A percentile compares a stretch with the other conserved stretches of the same genome.
Conservation (phyloP, 2,329 filamentous ascomycete genomes). For the Teratosphaeria epicoccoides region DNA sequence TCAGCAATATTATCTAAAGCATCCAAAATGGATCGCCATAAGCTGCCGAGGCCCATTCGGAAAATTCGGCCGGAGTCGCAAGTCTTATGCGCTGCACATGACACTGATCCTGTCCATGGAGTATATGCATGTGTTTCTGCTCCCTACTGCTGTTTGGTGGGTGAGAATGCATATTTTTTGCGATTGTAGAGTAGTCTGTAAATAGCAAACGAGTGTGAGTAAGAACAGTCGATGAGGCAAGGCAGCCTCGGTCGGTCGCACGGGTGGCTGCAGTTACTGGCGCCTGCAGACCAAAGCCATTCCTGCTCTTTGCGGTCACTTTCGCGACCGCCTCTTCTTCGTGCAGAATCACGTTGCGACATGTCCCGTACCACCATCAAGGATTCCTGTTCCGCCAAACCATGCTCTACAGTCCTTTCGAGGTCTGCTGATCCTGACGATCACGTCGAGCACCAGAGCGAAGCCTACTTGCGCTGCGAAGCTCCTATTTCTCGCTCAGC, state of each 20-base stretch:
- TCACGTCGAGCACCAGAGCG: neutral
- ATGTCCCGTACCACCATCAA: neutral
- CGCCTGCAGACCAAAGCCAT: neutral
- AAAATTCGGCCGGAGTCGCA: neutral
- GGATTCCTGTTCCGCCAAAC: neutral
- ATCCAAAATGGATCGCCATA: neutral
- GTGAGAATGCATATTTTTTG: too few relatives aligned
- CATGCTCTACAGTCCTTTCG: neutral
- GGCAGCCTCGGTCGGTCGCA: neutral
- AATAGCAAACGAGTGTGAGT: neutral
- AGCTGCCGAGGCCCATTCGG: neutral
- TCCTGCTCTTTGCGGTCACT: neutral
- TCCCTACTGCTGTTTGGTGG: neutral
- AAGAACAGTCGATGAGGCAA: neutral
- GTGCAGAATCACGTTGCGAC: too few relatives aligned
- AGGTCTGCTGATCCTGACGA: neutral
- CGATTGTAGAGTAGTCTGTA: neutral
- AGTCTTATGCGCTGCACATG: neutral
- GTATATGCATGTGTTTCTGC: neutral
- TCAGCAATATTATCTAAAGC: neutral
- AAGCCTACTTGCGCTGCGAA: neutral
- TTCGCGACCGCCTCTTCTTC: neutral
- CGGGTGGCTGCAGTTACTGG: neutral
- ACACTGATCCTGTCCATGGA: neutral
- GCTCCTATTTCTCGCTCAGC: constrained; percentile 26